Evolutionary conservation across 202 grass and related monocot species (phyloP).

Genomic region (Panicum hallii): DNA sequence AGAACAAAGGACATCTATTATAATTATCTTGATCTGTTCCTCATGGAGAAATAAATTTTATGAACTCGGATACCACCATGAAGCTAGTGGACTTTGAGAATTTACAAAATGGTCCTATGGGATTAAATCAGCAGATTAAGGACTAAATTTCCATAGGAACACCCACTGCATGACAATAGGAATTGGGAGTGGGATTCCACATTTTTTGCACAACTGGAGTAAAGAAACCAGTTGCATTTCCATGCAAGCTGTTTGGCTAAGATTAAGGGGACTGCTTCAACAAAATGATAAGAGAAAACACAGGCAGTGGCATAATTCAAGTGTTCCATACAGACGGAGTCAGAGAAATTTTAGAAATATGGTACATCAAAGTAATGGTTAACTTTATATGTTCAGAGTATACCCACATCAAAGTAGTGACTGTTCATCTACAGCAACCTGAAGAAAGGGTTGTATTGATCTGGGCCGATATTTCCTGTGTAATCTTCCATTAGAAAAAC

Average conservation of each 20-base stretch:
- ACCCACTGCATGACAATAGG: conserved; percentile 11
- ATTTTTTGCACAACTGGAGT: conserved; percentile 33
- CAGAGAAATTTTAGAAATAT: neutral
- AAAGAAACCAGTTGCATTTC: neutral
- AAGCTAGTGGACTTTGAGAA: neutral
- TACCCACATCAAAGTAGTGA: neutral
- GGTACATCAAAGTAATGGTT: neutral
- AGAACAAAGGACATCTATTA: conserved; percentile 20
- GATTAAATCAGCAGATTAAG: neutral
- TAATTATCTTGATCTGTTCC: conserved; percentile 23
- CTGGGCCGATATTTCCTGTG: neutral
- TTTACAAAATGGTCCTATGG: neutral
- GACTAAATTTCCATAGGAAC: conserved; percentile 4
- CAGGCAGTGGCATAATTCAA: neutral
- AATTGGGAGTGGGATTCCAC: conserved; percentile 1
- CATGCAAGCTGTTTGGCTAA: conserved; percentile 20
- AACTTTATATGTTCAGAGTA: conserved; percentile 4
- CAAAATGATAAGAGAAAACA: conserved; percentile 19
- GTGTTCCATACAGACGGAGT: neutral
- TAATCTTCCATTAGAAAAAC: conserved; percentile 6
- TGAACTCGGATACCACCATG: conserved; percentile 22
- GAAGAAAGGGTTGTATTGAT: conserved; percentile 23
- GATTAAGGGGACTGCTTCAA: neutral
- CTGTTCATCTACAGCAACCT: conserved; percentile 14
- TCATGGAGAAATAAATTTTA: conserved; percentile 4